Percentiles rank a stretch among this genome's conserved stretches.
Conservation (phyloP, 768 basidiomycete species). For the Tulasnella sp. region DNA sequence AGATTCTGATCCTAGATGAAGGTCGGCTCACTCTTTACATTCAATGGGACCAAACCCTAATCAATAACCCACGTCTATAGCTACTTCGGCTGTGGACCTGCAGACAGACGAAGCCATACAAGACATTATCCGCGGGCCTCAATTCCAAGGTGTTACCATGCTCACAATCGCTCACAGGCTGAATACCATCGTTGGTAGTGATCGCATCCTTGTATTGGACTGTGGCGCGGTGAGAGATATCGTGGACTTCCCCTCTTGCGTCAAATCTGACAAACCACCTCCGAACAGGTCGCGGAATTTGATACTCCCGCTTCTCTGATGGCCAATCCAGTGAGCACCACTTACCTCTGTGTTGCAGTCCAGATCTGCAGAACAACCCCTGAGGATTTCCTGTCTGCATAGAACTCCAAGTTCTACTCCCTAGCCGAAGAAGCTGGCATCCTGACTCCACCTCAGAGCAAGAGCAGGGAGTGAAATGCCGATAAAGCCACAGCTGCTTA, state of each 20-base stretch:
- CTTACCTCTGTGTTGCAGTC: too few relatives aligned
- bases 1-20: conserved; percentile 89
- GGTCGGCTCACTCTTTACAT: conserved; percentile 31
- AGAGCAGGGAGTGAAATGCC: not conserved
- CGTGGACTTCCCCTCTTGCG: not conserved
- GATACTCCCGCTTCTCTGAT: conserved; percentile 59
- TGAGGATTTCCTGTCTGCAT: too few relatives aligned
- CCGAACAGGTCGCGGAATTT: conserved; percentile 55
- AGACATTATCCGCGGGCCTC: conserved; percentile 69
- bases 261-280: not conserved
- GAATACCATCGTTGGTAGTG: conserved; percentile 75
- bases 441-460: not conserved
- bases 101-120: conserved; percentile 86
- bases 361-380: too few relatives aligned
- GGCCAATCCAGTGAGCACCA: conserved; percentile 32
- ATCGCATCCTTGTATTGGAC: conserved; percentile 72
- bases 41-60: conserved; percentile 6
- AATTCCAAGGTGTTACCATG: conserved; percentile 70
- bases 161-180: conserved; percentile 67
- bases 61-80: conserved; percentile 28
- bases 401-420: conserved; percentile 18
- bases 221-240: conserved; percentile 46
- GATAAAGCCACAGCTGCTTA: not conserved
- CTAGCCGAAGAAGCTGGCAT: conserved; percentile 19
- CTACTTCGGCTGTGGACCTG: conserved; percentile 81